Base-by-base conservation (phyloP, 331 rosid species). In the Rosa hybrid region DNA sequence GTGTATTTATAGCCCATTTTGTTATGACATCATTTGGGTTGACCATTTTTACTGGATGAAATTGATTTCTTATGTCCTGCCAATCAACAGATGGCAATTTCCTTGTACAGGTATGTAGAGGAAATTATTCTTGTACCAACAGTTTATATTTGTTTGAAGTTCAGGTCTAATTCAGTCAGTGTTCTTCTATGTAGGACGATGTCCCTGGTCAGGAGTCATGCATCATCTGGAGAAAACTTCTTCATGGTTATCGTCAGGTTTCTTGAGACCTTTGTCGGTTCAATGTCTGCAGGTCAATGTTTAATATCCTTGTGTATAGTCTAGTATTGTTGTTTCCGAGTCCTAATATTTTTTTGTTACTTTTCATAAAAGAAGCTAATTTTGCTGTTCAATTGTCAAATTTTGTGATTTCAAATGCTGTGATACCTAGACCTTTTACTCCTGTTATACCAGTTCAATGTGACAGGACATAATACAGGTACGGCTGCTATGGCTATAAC, bases 241-340 rank as follows among this genome's bases (percentile, higher is more conserved):
- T 86, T 91, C 77, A 86, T 89, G 91, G 84, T 92, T 88, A 44
- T 89, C 73, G 87, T 93, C 71, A 86, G 97, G 83, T 95, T 95
- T 90, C 90, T 95, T 75, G 99, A 95, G 94, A 90, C 97, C 71
- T 95, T 95, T 85, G 92, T 91, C 68, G 98, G 99, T 79, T 95
- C 99, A 59, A 23, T 95, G 94, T 95, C 98, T 74, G 94, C 98
- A 87, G 96, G 99, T 91, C 49, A 81, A 80, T 71, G 65, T 68
- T 79, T 81, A 13, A 57, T 18, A 51, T 1, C 27, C 27, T 71
- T 4, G 44, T 45, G 48, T 17, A 51, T 64, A 13, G 38, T 62
- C 76, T 42, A 74, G 30, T 44, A 41, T 14, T 76, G 57, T 59
- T 60, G 10, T 44, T 54, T 59, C 4, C 44, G 68, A 75, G 8